Evolutionary conservation across 805 yeast species (phyloP), one percentile per base, ranked within the genome.

Genomic region (Cyberlindnera mrakii): DNA sequence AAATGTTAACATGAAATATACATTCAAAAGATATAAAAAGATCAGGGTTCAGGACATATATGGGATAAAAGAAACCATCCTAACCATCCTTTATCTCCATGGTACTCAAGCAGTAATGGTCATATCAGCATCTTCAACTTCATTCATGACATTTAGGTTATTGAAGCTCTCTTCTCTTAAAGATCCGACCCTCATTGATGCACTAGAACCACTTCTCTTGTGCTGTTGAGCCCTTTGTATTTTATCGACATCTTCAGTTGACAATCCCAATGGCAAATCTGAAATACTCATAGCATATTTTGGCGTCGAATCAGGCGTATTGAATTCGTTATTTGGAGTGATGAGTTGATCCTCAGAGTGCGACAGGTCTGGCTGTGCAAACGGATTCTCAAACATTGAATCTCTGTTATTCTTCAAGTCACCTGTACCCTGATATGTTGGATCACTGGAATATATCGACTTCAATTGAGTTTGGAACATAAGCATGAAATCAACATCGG

Each of bases 201-300:
- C 14, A 23, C 10, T 18, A 6, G 14, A n/a, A 4, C n/a, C 8
- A 29, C 16, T 30, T 8, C 6, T 30, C 18, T n/a, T 19, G 23
- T 30, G 19, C 8, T 18, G 4, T 7, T 19, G 16, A 9, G 33
- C 17, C 6, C n/a, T 18, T 23, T 42, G 46, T 37, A 48, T 45
- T 35, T 45, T 41, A 1, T 36, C 37, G n/a, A 48, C 15, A 3
- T 40, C 48, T 4, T 45, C 48, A 7, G 39, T 23, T 2, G 47
- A 36, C 5, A 48, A 14, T 16, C 51, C 51, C 5, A 19, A 17
- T 20, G 51, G 51, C 11, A 44, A 31, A 16, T 48, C 51, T 6
- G 31, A n/a, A 9, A 48, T 17, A 32, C 45, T 29, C 14, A 48
- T 33, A 8, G 42, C 32, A 32, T 44, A 45, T n/a, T 35, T 42